Percentiles rank a stretch among this genome's conserved stretches.
Evolutionary conservation across 1,284 basidiomycete species (phyloP).

Genomic region (Volvariella volvacea): DNA sequence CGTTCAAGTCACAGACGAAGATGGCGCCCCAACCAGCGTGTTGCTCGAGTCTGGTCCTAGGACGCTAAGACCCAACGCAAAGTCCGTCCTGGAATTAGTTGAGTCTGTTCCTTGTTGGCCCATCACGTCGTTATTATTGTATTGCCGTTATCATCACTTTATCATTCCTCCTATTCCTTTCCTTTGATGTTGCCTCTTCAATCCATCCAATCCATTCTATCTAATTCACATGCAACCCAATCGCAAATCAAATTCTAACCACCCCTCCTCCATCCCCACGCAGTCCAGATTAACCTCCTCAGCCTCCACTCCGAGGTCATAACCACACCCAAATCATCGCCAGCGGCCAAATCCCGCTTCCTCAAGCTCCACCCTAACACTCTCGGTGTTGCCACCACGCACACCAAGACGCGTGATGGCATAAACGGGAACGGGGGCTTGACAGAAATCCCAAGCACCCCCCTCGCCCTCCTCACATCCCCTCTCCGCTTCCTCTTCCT

Average conservation of each 20-base stretch:
- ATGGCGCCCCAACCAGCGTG: conserved; percentile 33
- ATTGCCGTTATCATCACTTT: no score
- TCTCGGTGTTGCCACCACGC: no score
- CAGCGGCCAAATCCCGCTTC: conserved; percentile 72
- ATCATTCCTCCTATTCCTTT: no score
- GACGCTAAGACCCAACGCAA: conserved; percentile 71
- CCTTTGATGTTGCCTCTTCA: no score
- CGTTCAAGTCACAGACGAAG: conserved; percentile 29
- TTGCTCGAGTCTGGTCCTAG: conserved; percentile 80
- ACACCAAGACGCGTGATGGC: no score
- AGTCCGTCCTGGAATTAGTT: conserved; percentile 76
- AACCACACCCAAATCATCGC: conserved; percentile 54
- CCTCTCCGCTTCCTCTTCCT: conserved; percentile 49
- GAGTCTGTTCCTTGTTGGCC: conserved; percentile 32
- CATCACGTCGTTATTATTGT: background rate
- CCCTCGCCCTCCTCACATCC: conserved; percentile 37
- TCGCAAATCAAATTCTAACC: background rate
- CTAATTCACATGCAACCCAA: no score
- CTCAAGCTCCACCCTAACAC: conserved; percentile 42
- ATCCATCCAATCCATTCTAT: no score
- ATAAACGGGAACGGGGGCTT: conserved; percentile 18
- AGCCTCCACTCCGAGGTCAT: conserved; percentile 53
- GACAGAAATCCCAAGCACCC: conserved; percentile 41
- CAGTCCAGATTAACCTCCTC: conserved; percentile 66
- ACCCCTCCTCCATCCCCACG: conserved; percentile 14